phyloP scores from a whole-genome alignment of 768 basidiomycete genomes.

The Rhodotorula kratochvilovae region DNA sequence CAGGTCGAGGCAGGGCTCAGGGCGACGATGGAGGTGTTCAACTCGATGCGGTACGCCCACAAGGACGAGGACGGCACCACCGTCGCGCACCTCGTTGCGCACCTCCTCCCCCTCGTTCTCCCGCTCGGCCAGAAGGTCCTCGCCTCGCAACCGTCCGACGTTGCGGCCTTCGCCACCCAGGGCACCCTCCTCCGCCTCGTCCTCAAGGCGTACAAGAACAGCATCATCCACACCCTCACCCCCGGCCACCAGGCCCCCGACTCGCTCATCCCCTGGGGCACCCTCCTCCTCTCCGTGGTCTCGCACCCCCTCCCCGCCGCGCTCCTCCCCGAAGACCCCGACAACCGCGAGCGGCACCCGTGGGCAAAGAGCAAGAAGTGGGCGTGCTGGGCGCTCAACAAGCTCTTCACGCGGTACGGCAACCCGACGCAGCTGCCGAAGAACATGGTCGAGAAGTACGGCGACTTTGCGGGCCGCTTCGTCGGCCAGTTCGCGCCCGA shows the following conservation, averaged over 20 bases:
- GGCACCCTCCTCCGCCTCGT: conserved; percentile 80
- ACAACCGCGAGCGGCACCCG: conserved; percentile 69
- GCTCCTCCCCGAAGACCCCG: conserved; percentile 64
- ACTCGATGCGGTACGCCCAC: conserved; percentile 60
- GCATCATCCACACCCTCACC: conserved; percentile 69
- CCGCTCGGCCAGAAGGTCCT: conserved; percentile 68
- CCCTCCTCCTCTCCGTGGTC: conserved; percentile 71
- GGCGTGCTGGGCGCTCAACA: conserved; percentile 75
- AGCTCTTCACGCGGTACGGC: conserved; percentile 77
- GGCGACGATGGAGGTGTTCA: conserved; percentile 68
- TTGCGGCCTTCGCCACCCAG: conserved; percentile 44
- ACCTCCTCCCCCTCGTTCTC: conserved; percentile 70
- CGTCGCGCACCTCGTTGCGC: conserved; percentile 53
- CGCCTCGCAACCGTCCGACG: conserved; percentile 55
- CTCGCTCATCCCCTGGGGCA: conserved; percentile 79
- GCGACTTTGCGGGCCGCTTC: conserved; percentile 70
- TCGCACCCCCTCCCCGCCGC: conserved; percentile 56
- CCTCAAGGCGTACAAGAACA: conserved; percentile 78
- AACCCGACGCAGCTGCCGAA: conserved; percentile 80
- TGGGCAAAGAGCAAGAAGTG: conserved; percentile 95
- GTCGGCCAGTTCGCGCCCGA: conserved; percentile 92
- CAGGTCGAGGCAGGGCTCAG: conserved; percentile 78
- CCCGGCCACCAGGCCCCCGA: conserved; percentile 65
- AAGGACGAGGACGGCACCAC: conserved; percentile 27
- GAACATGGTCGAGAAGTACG: conserved; percentile 61